Evolutionary conservation across 164 flowering plant species (phyloP), one percentile per base, ranked within the genome.

Genomic region (Chimonanthus praecox): DNA sequence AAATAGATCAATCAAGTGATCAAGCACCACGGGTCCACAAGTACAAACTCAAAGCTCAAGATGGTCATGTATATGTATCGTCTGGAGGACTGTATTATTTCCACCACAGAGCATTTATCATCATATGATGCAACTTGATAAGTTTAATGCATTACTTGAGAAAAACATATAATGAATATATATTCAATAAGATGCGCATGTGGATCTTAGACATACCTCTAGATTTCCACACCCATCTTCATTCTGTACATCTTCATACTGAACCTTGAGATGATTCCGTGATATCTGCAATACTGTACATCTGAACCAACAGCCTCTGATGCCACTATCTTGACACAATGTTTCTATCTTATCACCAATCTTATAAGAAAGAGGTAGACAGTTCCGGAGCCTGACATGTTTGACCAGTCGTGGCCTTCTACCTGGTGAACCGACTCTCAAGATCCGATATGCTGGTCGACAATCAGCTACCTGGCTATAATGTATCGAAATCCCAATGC

Each of bases 251-350:
- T 95, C 98, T 81, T 85, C 83, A 80, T 93, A 90, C 67, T 79
- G 88, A 67, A 93, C 96, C 78, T 87, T 90, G 64, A 91, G 50
- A 72, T 80, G 85, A 71, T 88, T 92, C 75, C 79, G 70, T 48
- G 87, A 81, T 15, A 83, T 76, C 68, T 78, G 76, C 79, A 93
- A 74, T 72, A 95, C 78, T 13, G 86, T 88, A 82, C 98, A 92
- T 76, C 90, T 88, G 77, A 89, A 93, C 98, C 98, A 93, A 82
- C 99, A 95, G 50, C 98, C 97, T 76, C 92, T 81, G 71, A 92
- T 86, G 20, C 97, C 98, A 81, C 96, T 93, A 77, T 95, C 99
- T 81, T 90, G 96, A 83, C 89, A 88, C 21, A 95, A 82, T 65
- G 90, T 64, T 82, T 93, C 99, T 76, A 93, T 80, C 80, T 89